These are phyloP conservation scores for Yamadazyma songkhlaensis DNA, from an alignment of 1,139 yeast genomes.

Conservation along the genomic window DNA sequence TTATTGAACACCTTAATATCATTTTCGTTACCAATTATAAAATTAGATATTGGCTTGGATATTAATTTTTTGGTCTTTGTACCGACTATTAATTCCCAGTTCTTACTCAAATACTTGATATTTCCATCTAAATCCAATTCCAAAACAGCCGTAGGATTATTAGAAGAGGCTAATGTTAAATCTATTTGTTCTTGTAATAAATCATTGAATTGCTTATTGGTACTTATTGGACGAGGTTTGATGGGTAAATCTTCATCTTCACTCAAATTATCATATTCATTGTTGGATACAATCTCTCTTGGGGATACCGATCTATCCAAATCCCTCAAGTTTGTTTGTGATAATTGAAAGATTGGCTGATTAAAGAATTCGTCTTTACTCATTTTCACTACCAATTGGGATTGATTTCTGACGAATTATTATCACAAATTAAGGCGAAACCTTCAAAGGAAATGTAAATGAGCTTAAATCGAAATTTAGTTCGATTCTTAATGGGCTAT, in stretches of 20 bases:
- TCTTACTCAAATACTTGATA: conserved; percentile 68
- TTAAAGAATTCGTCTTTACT: conserved; percentile 17
- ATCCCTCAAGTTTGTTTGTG: conserved; percentile 21
- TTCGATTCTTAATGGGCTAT: background rate
- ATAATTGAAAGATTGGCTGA: conserved; percentile 23
- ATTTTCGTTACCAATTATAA: conserved; percentile 61
- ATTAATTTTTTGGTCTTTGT: conserved; percentile 55
- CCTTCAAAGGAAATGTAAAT: too few species aligned
- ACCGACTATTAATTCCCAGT: conserved; percentile 78
- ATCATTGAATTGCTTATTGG: conserved; percentile 12
- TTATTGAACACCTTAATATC: conserved; percentile 68
- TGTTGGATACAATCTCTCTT: conserved; percentile 16
- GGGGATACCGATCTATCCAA: conserved; percentile 32
- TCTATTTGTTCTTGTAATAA: conserved; percentile 46
- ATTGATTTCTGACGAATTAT: too few species aligned
- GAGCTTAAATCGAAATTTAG: too few species aligned
- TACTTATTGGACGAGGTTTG: conserved; percentile 4
- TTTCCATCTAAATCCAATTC: conserved; percentile 80
- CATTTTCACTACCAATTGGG: conserved; percentile 1
- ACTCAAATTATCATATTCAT: conserved; percentile 1
- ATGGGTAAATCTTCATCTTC: conserved; percentile 1
- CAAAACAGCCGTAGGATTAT: conserved; percentile 77
- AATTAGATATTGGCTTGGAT: conserved; percentile 57
- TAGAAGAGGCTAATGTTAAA: conserved; percentile 54
- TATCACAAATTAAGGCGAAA: too few species aligned